phyloP scores from a whole-genome alignment of 2,329 filamentous ascomycete species.

The Penicillium sp. region DNA sequence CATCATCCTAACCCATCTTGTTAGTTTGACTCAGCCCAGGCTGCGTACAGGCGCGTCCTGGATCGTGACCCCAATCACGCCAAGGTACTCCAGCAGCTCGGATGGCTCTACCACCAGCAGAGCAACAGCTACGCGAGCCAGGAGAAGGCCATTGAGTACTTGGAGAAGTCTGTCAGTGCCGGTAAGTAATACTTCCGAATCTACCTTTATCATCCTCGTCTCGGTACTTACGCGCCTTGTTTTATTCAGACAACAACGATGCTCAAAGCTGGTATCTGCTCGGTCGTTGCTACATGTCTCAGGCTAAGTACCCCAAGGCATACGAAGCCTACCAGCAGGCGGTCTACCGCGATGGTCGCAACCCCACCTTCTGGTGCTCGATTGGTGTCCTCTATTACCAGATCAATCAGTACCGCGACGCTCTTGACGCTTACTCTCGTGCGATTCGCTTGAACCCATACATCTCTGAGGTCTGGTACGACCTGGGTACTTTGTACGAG shows the following conservation, averaged over 20 bases:
- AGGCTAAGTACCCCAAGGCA: slow-evolving; percentile 97
- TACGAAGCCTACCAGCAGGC: slow-evolving; percentile 99
- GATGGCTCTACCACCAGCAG: slow-evolving; percentile 97
- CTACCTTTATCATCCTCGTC: too few relatives aligned
- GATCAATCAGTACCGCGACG: slow-evolving; percentile 99
- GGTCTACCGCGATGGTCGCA: slow-evolving; percentile 94
- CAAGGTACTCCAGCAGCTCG: slow-evolving; percentile 96
- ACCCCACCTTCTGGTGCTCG: slow-evolving; percentile 99
- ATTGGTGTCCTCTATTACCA: slow-evolving; percentile 99
- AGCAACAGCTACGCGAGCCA: slow-evolving; percentile 89
- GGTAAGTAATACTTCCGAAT: slow-evolving; percentile 58
- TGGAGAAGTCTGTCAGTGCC: slow-evolving; percentile 93
- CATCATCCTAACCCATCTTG: slow-evolving; percentile 36
- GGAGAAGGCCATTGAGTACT: slow-evolving; percentile 93
- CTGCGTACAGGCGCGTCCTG: slow-evolving; percentile 87
- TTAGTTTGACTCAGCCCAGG: slow-evolving; percentile 90
- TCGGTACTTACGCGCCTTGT: not conserved
- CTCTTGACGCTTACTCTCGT: slow-evolving; percentile 93
- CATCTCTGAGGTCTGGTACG: slow-evolving; percentile 99
- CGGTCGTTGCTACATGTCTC: slow-evolving; percentile 98
- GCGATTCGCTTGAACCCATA: slow-evolving; percentile 96
- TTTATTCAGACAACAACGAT: slow-evolving; percentile 76
- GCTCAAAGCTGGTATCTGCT: slow-evolving; percentile 99
- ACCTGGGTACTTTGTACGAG: slow-evolving; percentile 96
- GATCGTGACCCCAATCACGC: slow-evolving; percentile 95